Percentiles rank a stretch among this genome's conserved stretches.
Conservation (phyloP, 345 rosid genomes). For the Barbarea vulgaris region DNA sequence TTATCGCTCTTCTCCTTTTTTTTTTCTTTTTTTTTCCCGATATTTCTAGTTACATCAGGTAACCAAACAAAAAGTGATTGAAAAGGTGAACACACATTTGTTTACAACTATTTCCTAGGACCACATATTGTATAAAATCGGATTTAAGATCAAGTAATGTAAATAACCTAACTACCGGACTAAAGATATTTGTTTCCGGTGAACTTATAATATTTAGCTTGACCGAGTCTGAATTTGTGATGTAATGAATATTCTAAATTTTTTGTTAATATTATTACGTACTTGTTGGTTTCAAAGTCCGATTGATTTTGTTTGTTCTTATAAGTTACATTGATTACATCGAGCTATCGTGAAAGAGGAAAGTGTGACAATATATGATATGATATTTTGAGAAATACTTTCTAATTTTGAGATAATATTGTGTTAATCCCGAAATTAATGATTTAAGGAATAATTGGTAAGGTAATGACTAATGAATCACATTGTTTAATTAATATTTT, state of each 20-base stretch:
- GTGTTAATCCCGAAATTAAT: neutral
- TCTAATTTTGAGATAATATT: neutral
- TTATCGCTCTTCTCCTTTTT: conserved; percentile 22
- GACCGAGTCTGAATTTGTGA: neutral
- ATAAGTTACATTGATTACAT: neutral
- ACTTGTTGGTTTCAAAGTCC: neutral
- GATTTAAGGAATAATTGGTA: neutral
- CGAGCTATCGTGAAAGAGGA: neutral
- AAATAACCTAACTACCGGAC: neutral
- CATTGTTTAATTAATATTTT: neutral
- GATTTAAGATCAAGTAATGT: neutral
- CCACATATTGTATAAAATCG: neutral
- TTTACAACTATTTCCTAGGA: conserved; percentile 5
- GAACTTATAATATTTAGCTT: neutral
- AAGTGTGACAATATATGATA: neutral
- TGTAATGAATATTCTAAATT: neutral
- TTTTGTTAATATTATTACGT: neutral
- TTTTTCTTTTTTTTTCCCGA: neutral
- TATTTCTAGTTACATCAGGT: conserved; percentile 41
- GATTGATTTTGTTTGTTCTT: neutral
- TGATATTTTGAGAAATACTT: neutral
- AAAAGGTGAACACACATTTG: conserved; percentile 9
- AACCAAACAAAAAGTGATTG: conserved; percentile 14
- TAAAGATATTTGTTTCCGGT: neutral
- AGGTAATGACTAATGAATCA: neutral